A percentile compares a stretch with the other conserved stretches of the same genome.
These are phyloP conservation scores for Xylaria digitata DNA, from an alignment of 2,329 filamentous ascomycete genomes.

Conservation along the genomic window DNA sequence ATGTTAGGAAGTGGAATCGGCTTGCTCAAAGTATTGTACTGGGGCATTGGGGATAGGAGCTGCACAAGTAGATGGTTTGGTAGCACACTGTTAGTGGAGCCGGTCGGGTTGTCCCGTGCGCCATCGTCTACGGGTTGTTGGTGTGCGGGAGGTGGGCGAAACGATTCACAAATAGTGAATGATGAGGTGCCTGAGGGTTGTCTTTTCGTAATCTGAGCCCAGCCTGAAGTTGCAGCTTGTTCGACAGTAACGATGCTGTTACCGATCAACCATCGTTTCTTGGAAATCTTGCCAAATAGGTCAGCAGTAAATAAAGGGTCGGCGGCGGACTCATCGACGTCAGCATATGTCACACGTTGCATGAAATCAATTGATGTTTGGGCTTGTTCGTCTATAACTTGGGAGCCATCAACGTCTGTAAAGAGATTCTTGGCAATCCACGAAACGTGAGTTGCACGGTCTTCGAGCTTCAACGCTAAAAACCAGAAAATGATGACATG, in stretches of 20 bases:
- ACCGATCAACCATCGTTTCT: slow-evolving; percentile 77
- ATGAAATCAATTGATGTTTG: slow-evolving; percentile 95
- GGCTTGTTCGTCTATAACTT: slow-evolving; percentile 88
- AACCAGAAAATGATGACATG: slow-evolving; percentile 99
- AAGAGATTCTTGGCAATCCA: slow-evolving; percentile 93
- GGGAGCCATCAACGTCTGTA: slow-evolving; percentile 77
- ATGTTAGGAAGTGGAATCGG: slow-evolving; percentile 80
- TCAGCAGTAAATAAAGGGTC: slow-evolving; percentile 73
- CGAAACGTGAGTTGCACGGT: slow-evolving; percentile 83
- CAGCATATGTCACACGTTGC: slow-evolving; percentile 86
- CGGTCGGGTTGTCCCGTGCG: slow-evolving; percentile 59
- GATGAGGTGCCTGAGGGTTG: slow-evolving; percentile 76
- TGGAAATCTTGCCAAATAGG: slow-evolving; percentile 73
- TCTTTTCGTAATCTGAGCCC: slow-evolving; percentile 77
- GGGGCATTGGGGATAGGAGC: slow-evolving; percentile 71
- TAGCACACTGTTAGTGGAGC: slow-evolving; percentile 70
- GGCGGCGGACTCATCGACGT: slow-evolving; percentile 79
- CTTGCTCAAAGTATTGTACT: slow-evolving; percentile 66
- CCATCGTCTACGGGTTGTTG: slow-evolving; percentile 63
- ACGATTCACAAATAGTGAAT: slow-evolving; percentile 69
- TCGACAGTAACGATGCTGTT: slow-evolving; percentile 80
- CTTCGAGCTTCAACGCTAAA: slow-evolving; percentile 84
- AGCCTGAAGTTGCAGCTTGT: slow-evolving; percentile 73
- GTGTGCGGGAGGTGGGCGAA: slow-evolving; percentile 67
- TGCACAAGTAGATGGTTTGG: slow-evolving; percentile 80